phyloP scores from a whole-genome alignment of 768 basidiomycete genomes.

The Phanerodontia chrysosporium region DNA sequence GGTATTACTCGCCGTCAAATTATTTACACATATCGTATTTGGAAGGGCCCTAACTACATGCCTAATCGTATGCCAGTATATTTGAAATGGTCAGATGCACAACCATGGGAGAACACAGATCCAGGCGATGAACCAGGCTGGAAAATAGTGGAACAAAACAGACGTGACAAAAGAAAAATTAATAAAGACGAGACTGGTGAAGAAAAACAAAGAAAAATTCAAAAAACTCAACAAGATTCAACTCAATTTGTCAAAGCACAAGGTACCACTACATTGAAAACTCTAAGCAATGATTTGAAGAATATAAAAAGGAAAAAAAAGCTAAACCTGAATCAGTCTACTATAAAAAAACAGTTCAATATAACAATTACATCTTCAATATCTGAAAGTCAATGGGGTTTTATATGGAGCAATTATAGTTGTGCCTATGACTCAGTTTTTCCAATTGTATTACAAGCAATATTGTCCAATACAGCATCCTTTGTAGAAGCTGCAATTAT shows the following conservation, averaged over 20 bases:
- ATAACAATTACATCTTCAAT: neutral
- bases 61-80: neutral
- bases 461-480: neutral
- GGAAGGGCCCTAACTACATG: slow-evolving; percentile 3
- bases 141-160: neutral
- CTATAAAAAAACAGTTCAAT: too few species aligned
- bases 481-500: neutral
- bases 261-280: neutral
- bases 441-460: neutral
- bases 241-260: neutral
- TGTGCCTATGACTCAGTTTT: slow-evolving; percentile 3
- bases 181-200: neutral
- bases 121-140: neutral
- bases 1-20: slow-evolving; percentile 20
- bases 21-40: slow-evolving; percentile 11
- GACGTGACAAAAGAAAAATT: neutral
- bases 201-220: neutral
- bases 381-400: neutral
- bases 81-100: neutral
- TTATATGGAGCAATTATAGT: slow-evolving; percentile 1
- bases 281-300: neutral
- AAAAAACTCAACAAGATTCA: neutral
- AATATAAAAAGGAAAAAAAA: neutral
- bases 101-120: neutral
- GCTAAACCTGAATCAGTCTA: neutral